A percentile compares a stretch with the other conserved stretches of the same genome.
Evolutionary conservation across 2,329 filamentous ascomycete genomes (phyloP).

Genomic region (Talaromyces pinophilus): DNA sequence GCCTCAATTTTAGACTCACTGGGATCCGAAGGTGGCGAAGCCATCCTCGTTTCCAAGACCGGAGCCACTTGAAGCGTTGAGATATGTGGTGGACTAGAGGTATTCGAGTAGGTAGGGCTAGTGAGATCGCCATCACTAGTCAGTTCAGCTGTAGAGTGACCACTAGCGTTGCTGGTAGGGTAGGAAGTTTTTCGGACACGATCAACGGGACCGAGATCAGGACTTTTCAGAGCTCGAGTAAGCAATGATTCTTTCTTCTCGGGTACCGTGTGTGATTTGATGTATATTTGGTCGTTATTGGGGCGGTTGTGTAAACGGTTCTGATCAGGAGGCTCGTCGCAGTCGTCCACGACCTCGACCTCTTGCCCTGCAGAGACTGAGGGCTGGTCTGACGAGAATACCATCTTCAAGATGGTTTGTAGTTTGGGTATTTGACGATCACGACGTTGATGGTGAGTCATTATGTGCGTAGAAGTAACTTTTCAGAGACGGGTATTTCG

Average conservation of each 20-base stretch:
- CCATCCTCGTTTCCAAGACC: slow-evolving; percentile 26
- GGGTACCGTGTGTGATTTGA: slow-evolving; percentile 51
- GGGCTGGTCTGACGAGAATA: slow-evolving; percentile 45
- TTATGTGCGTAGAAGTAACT: background rate
- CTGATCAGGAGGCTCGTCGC: slow-evolving; percentile 82
- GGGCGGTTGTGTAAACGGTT: slow-evolving; percentile 32
- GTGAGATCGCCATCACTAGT: slow-evolving; percentile 94
- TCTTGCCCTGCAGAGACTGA: slow-evolving; percentile 46
- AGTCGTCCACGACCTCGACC: slow-evolving; percentile 71
- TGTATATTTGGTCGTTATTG: slow-evolving; percentile 42
- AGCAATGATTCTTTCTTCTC: slow-evolving; percentile 76
- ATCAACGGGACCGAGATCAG: slow-evolving; percentile 52
- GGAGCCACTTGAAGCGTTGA: slow-evolving; percentile 38
- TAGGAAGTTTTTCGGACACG: slow-evolving; percentile 59
- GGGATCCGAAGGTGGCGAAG: slow-evolving; percentile 37
- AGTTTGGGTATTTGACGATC: slow-evolving; percentile 32
- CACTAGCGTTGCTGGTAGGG: slow-evolving; percentile 72
- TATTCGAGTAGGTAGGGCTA: slow-evolving; percentile 82
- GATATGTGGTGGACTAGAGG: slow-evolving; percentile 77
- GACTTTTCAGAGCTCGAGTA: slow-evolving; percentile 73
- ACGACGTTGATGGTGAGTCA: slow-evolving; percentile 24
- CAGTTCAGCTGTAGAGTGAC: slow-evolving; percentile 81
- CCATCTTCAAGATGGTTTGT: slow-evolving; percentile 48
- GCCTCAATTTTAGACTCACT: slow-evolving; percentile 62
- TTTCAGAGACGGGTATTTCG: background rate